phyloP scores from a whole-genome alignment of 768 basidiomycete genomes.

The Obba rivulosa region DNA sequence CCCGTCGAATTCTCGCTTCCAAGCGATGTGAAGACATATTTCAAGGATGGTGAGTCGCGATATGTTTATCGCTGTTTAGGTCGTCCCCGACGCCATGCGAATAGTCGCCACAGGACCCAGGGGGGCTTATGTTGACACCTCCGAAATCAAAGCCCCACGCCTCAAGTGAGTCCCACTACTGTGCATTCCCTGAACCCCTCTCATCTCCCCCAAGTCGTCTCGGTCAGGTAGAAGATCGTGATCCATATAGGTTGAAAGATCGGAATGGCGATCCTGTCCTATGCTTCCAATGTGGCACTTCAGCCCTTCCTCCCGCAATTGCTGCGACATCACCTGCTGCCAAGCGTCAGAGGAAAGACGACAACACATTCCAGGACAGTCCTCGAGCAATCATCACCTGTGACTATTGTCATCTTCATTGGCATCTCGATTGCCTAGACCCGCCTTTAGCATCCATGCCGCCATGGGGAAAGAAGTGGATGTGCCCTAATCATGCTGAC shows the following conservation, averaged over 20 bases:
- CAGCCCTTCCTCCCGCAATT: constrained; percentile 58
- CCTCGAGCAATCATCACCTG: constrained; percentile 85
- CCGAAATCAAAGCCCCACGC: constrained; percentile 70
- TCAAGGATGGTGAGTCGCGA: constrained; percentile 68
- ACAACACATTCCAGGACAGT: constrained; percentile 40
- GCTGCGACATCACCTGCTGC: constrained; percentile 47
- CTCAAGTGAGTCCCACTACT: constrained; percentile 60
- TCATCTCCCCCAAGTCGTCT: constrained; percentile 51
- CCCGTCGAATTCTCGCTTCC: constrained; percentile 86
- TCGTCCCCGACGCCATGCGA: constrained; percentile 3
- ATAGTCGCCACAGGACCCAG: constrained; percentile 73
- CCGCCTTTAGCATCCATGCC: constrained; percentile 88
- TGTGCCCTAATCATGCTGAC: constrained; percentile 98
- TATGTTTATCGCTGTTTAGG: not conserved
- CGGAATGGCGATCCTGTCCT: constrained; percentile 77
- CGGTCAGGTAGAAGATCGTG: constrained; percentile 87
- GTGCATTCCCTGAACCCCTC: constrained; percentile 2
- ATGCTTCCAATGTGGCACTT: constrained; percentile 86
- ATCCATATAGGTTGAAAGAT: constrained; percentile 82
- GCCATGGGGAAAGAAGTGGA: constrained; percentile 88
- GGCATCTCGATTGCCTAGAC: constrained; percentile 95
- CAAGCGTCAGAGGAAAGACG: constrained; percentile 49
- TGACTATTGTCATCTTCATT: constrained; percentile 91
- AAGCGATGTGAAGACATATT: constrained; percentile 74
- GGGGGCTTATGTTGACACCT: constrained; percentile 80